These are phyloP conservation scores for Hymenoscyphus fructigenus DNA, from an alignment of 2,329 filamentous ascomycete genomes.

Conservation along the genomic window DNA sequence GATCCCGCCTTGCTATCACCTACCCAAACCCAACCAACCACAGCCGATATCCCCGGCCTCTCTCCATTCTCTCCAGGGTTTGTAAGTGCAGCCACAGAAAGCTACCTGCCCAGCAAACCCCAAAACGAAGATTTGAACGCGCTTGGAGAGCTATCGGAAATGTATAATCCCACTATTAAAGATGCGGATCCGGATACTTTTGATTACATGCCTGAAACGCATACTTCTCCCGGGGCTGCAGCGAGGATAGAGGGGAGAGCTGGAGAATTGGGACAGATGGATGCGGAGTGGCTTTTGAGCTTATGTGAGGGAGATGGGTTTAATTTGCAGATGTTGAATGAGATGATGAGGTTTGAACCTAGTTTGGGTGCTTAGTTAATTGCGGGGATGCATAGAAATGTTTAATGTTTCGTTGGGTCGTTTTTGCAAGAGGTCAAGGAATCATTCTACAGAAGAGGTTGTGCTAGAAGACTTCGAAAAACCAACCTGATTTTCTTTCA, in stretches of 20 bases:
- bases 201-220: conserved; percentile 21
- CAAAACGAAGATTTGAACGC: conserved; percentile 5
- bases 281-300: conserved; percentile 30
- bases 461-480: no score
- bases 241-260: conserved; percentile 27
- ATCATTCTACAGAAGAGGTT: no score
- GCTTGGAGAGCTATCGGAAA: conserved; percentile 2
- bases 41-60: conserved; percentile 3
- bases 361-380: conserved; percentile 18
- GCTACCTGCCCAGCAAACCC: conserved; percentile 18
- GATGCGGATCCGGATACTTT: conserved; percentile 14
- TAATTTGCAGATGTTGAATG: conserved; percentile 23
- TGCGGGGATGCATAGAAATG: neutral
- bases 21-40: neutral
- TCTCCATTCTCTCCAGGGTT: conserved; percentile 16
- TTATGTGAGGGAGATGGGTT: conserved; percentile 23
- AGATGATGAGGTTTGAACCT: conserved; percentile 25
- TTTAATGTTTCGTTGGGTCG: no score
- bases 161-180: conserved; percentile 11
- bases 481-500: no score
- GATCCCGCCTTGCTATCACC: conserved; percentile 9
- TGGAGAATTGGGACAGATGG: conserved; percentile 31
- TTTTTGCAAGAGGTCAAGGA: no score
- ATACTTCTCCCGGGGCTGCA: conserved; percentile 18
- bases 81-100: conserved; percentile 20